Base-by-base conservation (phyloP, 768 basidiomycete genomes). In the Boletus edulis region DNA sequence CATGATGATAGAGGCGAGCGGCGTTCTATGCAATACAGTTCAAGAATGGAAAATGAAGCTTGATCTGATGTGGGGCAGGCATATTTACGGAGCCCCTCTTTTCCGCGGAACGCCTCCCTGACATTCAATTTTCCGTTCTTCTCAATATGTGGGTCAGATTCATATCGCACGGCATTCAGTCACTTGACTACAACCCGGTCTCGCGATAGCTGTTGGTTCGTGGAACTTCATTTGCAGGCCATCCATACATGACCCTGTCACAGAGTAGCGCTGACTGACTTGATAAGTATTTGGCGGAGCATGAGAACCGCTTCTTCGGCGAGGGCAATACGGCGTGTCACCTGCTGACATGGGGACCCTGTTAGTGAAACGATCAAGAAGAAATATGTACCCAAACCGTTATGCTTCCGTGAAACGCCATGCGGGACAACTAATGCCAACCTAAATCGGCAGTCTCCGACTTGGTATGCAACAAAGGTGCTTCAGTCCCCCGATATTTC, bases 1-100 rank as follows among this genome's bases (percentile, higher is more conserved):
- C 46, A 54, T 13, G 51, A 35, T 45, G 42, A 34, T 54, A 54
- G 50, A 65, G 59, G 56, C 55, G 62, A 67, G 65, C 55, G 62
- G 60, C 53, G 56, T 48, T 52, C 51, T 43, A 40, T 53, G 22
- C 34, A 52, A 42, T 40, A 46, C 47, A 47, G n/a, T 56, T 54
- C 54, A 34, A 18, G 46, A 58, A 67, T 56, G 35, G 64, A 58
- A 54, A 52, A 44, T 52, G 32, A 51, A 24, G 38, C 27, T 46
- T 18, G 35, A 49, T 38, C 35, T 18, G 35, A 49, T 38, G 47
- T 31, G 40, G 31, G 18, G 7, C 42, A 45, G 43, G 20, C n/a
- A 35, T 0, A 34, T 44, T 51, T 54, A 29, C 45, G 51, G 47
- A 42, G 56, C 39, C 49, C 52, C 48, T 63, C 50, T 42, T 41